Base-by-base conservation (phyloP, 2,329 filamentous ascomycete genomes). In the Macrophomina tecta region DNA sequence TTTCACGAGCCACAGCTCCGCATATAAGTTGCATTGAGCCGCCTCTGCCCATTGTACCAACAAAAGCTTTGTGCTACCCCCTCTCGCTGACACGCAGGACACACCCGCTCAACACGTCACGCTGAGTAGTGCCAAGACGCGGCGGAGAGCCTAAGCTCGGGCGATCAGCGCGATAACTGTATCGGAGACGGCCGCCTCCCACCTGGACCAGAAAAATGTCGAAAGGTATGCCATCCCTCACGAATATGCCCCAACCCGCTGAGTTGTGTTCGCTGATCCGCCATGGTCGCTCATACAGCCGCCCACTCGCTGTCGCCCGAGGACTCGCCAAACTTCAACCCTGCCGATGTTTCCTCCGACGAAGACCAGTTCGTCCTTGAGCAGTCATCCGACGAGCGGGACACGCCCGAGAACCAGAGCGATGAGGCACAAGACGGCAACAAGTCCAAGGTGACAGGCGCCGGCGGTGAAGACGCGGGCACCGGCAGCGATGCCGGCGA, bases 281-380 rank as follows among this genome's bases (percentile, higher is more conserved):
- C 30, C 32, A 45, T 67, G 55, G 34, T 49, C 40, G 14, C 58
- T 11, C 48, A 32, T 38, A 36, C 49, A 67, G 56, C 49, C 28
- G 48, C 45, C 30, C 56, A 53, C 63, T 73, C 75, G 56, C 74
- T 69, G 32, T 75, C 76, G 61, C 75, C 73, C 30, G 77, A 78
- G 68, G 77, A 72, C 58, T 78, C 77, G 45, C 77, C 77, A 55
- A 71, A 77, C 56, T 69, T 78, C 65, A 70, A 70, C 32, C 72
- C 72, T 64, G 75, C 76, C 64, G 71, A 74, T 46, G 72, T 77
- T 7, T 74, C 74, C 51, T 78, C 76, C 49, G 77, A 76, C 48
- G 77, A 78, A 14, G 77, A 72, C 36, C 69, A 76, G 53, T 71
- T 75, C 67, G 73, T 70, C 68, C 72, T 72, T 16, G 75, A 74